Percentiles rank a stretch among this genome's conserved stretches.
Evolutionary conservation across 1,284 basidiomycete species (phyloP).

Genomic region (Bondarzewia mesenterica): DNA sequence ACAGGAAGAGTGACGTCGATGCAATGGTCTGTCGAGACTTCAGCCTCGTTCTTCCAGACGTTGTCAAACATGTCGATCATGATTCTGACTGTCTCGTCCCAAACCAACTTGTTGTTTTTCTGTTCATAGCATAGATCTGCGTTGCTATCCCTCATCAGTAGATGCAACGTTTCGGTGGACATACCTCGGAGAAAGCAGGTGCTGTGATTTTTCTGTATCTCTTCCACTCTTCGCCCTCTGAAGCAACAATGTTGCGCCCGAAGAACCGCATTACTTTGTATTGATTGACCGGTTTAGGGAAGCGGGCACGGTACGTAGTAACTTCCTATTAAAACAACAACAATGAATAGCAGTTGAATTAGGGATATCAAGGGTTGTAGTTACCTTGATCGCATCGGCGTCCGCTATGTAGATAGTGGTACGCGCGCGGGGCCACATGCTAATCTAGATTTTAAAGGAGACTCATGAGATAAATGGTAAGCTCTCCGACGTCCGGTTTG

Average conservation of each 20-base stretch:
- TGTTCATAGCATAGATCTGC: not conserved
- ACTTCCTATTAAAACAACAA: conserved; percentile 17
- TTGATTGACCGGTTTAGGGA: conserved; percentile 25
- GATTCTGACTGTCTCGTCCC: conserved; percentile 41
- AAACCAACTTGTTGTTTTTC: conserved; percentile 47
- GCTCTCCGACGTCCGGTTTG: too few relatives aligned
- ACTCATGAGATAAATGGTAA: too few relatives aligned
- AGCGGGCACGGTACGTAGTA: conserved; percentile 18
- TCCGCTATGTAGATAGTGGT: not conserved
- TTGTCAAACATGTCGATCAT: conserved; percentile 28
- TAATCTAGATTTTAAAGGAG: conserved; percentile 1
- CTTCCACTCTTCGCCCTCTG: conserved; percentile 56
- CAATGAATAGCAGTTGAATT: not conserved
- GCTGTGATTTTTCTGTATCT: conserved; percentile 42
- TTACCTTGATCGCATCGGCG: conserved; percentile 5
- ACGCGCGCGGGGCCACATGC: conserved; percentile 1
- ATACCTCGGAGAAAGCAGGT: conserved; percentile 35
- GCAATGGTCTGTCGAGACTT: conserved; percentile 24
- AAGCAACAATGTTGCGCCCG: conserved; percentile 48
- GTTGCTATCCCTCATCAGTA: not conserved
- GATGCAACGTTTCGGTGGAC: not conserved
- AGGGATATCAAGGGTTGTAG: too few relatives aligned
- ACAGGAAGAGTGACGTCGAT: conserved; percentile 40
- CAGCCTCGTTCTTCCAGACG: conserved; percentile 25
- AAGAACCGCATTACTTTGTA: conserved; percentile 28